Base-by-base conservation (phyloP, 2,329 filamentous ascomycete species). In the Colletotrichum sp. region DNA sequence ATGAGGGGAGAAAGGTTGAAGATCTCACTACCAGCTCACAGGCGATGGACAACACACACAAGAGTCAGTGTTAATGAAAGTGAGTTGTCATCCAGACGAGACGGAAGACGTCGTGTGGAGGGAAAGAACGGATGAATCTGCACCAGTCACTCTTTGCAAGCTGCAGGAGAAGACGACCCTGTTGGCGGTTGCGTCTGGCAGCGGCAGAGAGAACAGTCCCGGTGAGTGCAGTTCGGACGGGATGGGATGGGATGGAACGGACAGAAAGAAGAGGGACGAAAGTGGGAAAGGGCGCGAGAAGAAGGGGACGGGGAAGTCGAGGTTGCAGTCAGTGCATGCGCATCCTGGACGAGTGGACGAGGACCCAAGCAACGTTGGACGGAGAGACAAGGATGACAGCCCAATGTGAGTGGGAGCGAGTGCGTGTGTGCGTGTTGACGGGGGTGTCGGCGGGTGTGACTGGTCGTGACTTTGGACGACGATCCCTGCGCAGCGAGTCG, bases 61-160 rank as follows among this genome's bases (percentile, higher is more conserved):
- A 52, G 44, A 21, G 44, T 52, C 44, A 52, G 44, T 52, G 44
- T 52, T 52, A 52, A 52, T 52, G 32, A 64, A 32, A 39, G 49
- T 28, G 30, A n/a, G 26, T 70, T 69, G 73, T 73, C 70, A 73
- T 64, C 62, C 49, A 69, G 44, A 74, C 64, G 18, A 72, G 39
- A 70, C 32, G 44, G 9, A 55, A 30, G 71, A 32, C n/a, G 67
- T 63, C 66, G 67, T 52, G 44, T n/a, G 52, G 21, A 26, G 65
- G 52, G 69, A 76, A 78, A 74, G 77, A 78, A 78, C 13, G 77
- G 70, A 78, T 76, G 77, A 78, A 78, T 69, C 76, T 78, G 76
- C 77, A 71, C 69, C 52, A 30, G 70, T 60, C 57, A 65, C 64
- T 64, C 71, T 52, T 52, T 76, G 59, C 71, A 21, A 59, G 60